Evolutionary conservation across 306 rosid species (phyloP), one percentile per base, ranked within the genome.

Genomic region (Sicyos edulis): DNA sequence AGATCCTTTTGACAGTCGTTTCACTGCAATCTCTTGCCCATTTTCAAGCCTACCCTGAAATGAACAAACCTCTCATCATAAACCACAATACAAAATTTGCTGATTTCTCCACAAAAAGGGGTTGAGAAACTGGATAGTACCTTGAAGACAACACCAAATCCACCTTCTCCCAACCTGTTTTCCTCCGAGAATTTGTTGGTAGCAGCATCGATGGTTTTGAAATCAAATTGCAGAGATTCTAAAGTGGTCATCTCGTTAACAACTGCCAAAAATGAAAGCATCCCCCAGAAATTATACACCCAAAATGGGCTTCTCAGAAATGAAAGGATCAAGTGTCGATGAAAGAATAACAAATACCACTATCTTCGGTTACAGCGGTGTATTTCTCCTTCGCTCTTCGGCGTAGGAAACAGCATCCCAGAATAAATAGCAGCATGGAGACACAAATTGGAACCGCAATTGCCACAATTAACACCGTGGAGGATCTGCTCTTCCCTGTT

Each of bases 11-110:
- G 89, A 87, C 24, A 87, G 74, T 76, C 95, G 78, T 75, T 91
- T 91, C 7, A 85, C 87, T 1, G 96, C 96, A 58, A 86, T 78
- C 78, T 86, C 85, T 70, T 78, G 83, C 62, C 95, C 90, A 70
- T 57, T 54, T 6, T 53, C 61, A 14, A 91, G 81, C 21, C 44
- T 68, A 45, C 95, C 95, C 96, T 90, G 67, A 74, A 67, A 16
- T 26, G 0, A 26, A 6, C 44, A 37, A 37, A 37, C 8, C 44
- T 1, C 44, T 5, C 5, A 37, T 37, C 44, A 37, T 6, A 37
- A 37, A 37, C 44, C 8, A 37, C 44, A 5, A 37, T 5, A 5
- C 44, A 5, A 32, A 32, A 32, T 37, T 37, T 37, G 44, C 8
- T 37, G 44, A 37, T 37, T 37, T 37, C 44, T 37, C 44, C 44